phyloP scores from a whole-genome alignment of 176 grass and related monocot species.

The Elymus sibiricus region DNA sequence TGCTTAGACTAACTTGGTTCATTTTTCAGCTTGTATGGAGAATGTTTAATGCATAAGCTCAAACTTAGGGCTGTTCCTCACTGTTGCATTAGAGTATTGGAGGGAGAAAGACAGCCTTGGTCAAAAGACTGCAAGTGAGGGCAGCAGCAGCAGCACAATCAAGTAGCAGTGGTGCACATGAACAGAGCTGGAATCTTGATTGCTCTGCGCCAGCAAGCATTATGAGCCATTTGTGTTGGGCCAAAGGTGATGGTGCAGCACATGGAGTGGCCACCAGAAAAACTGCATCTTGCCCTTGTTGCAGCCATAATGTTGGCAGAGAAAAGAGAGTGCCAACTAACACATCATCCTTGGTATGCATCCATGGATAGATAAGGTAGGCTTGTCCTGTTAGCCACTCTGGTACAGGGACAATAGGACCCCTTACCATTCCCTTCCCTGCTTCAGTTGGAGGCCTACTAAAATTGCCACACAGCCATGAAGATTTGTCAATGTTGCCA shows the following conservation, averaged over 20 bases:
- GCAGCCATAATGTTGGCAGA: slow-evolving; percentile 41
- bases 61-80: slow-evolving; percentile 13
- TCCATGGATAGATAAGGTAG: slow-evolving; percentile 19
- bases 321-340: slow-evolving; percentile 53
- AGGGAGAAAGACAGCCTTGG: slow-evolving; percentile 11
- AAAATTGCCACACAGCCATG: slow-evolving; percentile 22
- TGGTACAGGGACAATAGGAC: slow-evolving; percentile 27
- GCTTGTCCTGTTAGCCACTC: slow-evolving; percentile 21
- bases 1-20: neutral
- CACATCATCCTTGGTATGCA: slow-evolving; percentile 30
- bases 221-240: slow-evolving; percentile 30
- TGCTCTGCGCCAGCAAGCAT: slow-evolving; percentile 40
- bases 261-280: slow-evolving; percentile 37
- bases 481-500: slow-evolving; percentile 1
- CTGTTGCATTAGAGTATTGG: neutral
- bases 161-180: slow-evolving; percentile 31
- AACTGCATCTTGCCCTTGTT: slow-evolving; percentile 32
- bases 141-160: neutral
- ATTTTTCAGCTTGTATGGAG: slow-evolving; percentile 10
- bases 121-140: slow-evolving; percentile 34
- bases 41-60: neutral
- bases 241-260: slow-evolving; percentile 41
- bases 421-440: neutral
- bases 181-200: slow-evolving; percentile 40
- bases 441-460: slow-evolving; percentile 25